These are phyloP conservation scores for Hortiboletus campestris DNA, from an alignment of 768 basidiomycete species.

Conservation along the genomic window DNA sequence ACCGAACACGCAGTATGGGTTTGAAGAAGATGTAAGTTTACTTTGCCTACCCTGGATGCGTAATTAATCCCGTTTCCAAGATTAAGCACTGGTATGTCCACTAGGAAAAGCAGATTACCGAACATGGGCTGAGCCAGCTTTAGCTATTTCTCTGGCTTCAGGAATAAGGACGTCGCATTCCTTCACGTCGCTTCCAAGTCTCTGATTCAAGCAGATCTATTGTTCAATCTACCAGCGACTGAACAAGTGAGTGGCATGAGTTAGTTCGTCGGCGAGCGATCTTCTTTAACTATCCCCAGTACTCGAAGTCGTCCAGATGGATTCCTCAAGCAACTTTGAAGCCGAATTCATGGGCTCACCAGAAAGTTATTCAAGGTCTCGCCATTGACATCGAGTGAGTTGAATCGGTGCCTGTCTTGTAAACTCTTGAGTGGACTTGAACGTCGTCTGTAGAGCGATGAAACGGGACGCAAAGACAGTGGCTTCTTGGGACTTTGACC, in stretches of 20 bases:
- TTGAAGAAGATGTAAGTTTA: slow-evolving; percentile 62
- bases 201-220: slow-evolving; percentile 76
- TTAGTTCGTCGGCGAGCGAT: background rate
- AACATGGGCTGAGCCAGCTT: background rate
- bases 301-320: slow-evolving; percentile 37
- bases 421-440: background rate
- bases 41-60: background rate
- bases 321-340: slow-evolving; percentile 28
- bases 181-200: slow-evolving; percentile 69
- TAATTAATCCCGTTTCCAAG: slow-evolving; percentile 23
- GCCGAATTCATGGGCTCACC: slow-evolving; percentile 32
- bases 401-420: background rate
- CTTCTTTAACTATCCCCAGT: slow-evolving; percentile 23
- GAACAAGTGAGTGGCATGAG: slow-evolving; percentile 57
- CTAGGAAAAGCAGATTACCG: background rate
- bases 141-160: slow-evolving; percentile 69
- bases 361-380: slow-evolving; percentile 19
- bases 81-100: slow-evolving; percentile 48
- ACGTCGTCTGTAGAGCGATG: slow-evolving; percentile 44
- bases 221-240: slow-evolving; percentile 76
- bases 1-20: slow-evolving; percentile 66
- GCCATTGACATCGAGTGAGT: slow-evolving; percentile 30
- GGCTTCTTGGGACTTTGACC: slow-evolving; percentile 67
- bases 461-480: slow-evolving; percentile 62
- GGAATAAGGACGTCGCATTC: slow-evolving; percentile 83